Evolutionary conservation across 1,284 basidiomycete genomes (phyloP), one percentile per base, ranked within the genome.

Genomic region (Apiotrichum veenhuisii): DNA sequence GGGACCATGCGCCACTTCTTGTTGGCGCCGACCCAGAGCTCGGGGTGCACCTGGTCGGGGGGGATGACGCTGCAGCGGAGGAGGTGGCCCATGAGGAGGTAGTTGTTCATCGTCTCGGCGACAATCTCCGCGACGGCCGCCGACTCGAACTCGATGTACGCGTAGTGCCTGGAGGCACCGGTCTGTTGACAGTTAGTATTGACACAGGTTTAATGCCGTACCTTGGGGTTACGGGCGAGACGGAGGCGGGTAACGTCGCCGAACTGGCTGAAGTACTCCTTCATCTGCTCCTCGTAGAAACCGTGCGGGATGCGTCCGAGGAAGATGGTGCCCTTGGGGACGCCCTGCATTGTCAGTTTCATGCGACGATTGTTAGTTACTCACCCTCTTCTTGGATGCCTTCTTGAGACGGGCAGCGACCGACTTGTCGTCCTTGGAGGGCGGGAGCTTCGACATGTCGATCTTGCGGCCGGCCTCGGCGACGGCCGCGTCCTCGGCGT

Each of bases 71-170:
- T 87, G 79, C 95, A 97, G 59, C 85, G 85, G 48, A 99, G 81
- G 63, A 99, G 86, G 69, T 96, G 91, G 4, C 94, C 94, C 81
- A 89, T 85, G 64, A 99, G 82, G 30, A 99, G 84, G 77, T 98
- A 99, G 79, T 98, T 98, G 82, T 99, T 85, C 95, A 98, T 98
- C 45, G 96, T 98, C 71, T 98, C 96, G 8, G 89, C 88, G 12
- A 98, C 96, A 62, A 99, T 97, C 71, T 91, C 80, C 0, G 95
- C 94, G 43, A 98, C 94, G 1, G 89, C 84, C 17, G 84, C 82
- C 37, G 91, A 92, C 57, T 87, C 85, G 74, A 99, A 96, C 77
- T 98, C 95, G 70, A 99, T 82, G 79, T 97, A 98, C 2, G 85
- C 95, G 75, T 97, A 98, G 77, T 98, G 95, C 77, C 96, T 97